phyloP scores from a whole-genome alignment of 1,284 basidiomycete genomes.

The Irpex lacteus region DNA sequence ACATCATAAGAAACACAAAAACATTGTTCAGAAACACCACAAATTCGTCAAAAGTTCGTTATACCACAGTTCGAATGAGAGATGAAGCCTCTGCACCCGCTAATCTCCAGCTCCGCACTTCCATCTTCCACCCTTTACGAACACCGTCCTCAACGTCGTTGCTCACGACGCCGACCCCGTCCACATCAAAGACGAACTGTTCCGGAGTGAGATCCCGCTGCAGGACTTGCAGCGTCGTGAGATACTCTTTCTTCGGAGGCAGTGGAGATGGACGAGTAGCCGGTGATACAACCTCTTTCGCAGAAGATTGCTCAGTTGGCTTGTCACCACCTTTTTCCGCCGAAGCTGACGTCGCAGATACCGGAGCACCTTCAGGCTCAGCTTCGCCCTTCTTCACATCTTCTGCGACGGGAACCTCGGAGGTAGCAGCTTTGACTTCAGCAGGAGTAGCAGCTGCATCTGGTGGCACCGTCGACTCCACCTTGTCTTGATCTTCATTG shows the following conservation, averaged over 20 bases:
- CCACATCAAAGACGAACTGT: constrained; percentile 21
- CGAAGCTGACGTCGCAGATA: background rate
- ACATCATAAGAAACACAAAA: background rate
- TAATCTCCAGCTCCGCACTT: constrained; percentile 16
- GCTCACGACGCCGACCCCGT: constrained; percentile 18
- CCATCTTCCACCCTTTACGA: constrained; percentile 16
- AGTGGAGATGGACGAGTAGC: background rate
- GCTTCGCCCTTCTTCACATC: background rate
- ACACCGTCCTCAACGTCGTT: constrained; percentile 13
- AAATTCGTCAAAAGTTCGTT: background rate
- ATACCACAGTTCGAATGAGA: background rate
- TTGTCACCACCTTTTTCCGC: background rate
- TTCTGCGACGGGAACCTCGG: background rate
- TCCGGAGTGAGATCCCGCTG: constrained; percentile 17
- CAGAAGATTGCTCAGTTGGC: background rate
- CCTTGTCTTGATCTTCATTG: too few species aligned
- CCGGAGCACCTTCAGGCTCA: background rate
- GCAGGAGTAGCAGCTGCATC: background rate
- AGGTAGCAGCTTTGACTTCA: background rate
- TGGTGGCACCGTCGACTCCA: too few species aligned
- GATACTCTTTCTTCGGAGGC: background rate
- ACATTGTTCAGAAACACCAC: background rate
- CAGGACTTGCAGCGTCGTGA: constrained; percentile 11
- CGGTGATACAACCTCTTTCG: background rate
- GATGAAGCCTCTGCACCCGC: background rate